phyloP scores from a whole-genome alignment of 768 basidiomycete species.

The Calocybe cyanea region DNA sequence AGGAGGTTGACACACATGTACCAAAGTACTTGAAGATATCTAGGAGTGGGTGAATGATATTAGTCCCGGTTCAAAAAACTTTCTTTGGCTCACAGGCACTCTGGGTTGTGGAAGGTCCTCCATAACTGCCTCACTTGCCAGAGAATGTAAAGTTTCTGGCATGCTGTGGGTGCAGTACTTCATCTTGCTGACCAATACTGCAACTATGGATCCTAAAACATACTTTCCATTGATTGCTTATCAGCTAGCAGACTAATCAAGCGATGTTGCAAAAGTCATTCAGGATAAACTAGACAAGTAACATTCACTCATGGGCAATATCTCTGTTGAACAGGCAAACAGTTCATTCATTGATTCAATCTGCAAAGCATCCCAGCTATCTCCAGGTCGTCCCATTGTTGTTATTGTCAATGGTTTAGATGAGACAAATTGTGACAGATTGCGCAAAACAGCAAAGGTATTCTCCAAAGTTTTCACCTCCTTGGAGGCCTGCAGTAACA shows the following conservation, averaged over 20 bases:
- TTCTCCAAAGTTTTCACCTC: conserved; percentile 13
- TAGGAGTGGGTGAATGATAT: conserved; percentile 10
- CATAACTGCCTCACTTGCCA: conserved; percentile 14
- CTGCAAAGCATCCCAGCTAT: conserved; percentile 2
- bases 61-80: conserved; percentile 1
- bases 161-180: conserved; percentile 15
- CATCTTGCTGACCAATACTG: conserved; percentile 10
- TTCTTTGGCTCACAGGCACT: conserved; percentile 12
- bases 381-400: conserved; percentile 11
- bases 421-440: conserved; percentile 11
- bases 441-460: conserved; percentile 9
- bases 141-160: conserved; percentile 10
- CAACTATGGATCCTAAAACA: conserved; percentile 14
- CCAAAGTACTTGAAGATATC: conserved; percentile 11
- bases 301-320: conserved; percentile 12
- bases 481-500: conserved; percentile 6
- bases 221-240: no score
- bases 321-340: conserved; percentile 9
- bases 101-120: conserved; percentile 17
- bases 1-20: conserved; percentile 3
- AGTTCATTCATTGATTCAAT: conserved; percentile 15
- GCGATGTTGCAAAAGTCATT: conserved; percentile 4
- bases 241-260: conserved; percentile 4
- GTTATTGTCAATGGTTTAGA: conserved; percentile 20
- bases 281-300: conserved; percentile 4